Evolutionary conservation across 2,329 filamentous ascomycete species (phyloP).

Genomic region (Calonectria naviculata): DNA sequence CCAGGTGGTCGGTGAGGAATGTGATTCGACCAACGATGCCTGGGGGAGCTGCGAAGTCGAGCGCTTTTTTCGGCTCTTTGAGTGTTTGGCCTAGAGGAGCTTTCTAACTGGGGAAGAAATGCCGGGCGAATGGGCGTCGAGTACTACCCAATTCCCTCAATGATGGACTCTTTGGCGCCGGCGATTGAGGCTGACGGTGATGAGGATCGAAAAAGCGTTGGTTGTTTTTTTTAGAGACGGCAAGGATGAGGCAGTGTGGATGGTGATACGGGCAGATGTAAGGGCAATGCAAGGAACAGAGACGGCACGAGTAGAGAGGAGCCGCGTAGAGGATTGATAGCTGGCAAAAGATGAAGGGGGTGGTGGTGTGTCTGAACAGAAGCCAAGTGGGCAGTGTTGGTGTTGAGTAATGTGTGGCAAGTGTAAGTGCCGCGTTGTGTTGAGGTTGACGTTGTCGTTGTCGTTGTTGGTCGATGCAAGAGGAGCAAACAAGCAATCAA

Average conservation of each 20-base stretch:
- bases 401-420: not conserved
- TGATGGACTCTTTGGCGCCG: constrained; percentile 31
- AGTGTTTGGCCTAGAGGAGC: constrained; percentile 31
- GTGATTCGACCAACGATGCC: constrained; percentile 39
- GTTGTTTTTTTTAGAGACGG: constrained; percentile 3
- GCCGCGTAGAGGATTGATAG: not conserved
- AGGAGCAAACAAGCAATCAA: not conserved
- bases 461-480: not conserved
- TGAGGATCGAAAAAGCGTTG: constrained; percentile 10
- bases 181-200: constrained; percentile 29
- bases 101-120: constrained; percentile 27
- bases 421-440: too few species aligned
- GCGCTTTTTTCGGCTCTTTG: constrained; percentile 26
- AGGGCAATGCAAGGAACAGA: not conserved
- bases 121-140: constrained; percentile 39
- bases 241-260: not conserved
- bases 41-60: constrained; percentile 24
- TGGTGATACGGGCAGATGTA: not conserved
- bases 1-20: constrained; percentile 43
- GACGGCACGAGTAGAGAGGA: not conserved
- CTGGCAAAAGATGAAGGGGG: not conserved
- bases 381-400: not conserved
- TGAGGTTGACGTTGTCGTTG: not conserved
- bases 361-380: not conserved
- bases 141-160: constrained; percentile 28